A percentile compares a stretch with the other conserved stretches of the same genome.
phyloP scores from a whole-genome alignment of 129 eudicot genomes.

The Chrysanthemum seticuspe region DNA sequence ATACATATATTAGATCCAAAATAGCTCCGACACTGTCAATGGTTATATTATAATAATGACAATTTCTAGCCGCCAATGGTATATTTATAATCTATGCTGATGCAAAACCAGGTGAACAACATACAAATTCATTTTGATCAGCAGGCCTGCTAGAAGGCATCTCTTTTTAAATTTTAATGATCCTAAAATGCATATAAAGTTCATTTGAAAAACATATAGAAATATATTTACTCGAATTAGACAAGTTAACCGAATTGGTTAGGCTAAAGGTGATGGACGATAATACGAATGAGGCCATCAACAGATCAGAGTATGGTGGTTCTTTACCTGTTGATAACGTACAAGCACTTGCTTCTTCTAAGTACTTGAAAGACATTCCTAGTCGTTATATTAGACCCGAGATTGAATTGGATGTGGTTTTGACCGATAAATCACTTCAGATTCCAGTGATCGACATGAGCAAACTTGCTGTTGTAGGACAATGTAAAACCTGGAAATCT shows the following conservation, averaged over 20 bases:
- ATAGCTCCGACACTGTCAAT: no score
- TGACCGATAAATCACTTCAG: slow-evolving; percentile 35
- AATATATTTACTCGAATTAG: no score
- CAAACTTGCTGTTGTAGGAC: slow-evolving; percentile 24
- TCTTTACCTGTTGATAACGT: slow-evolving; percentile 56
- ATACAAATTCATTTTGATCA: not conserved
- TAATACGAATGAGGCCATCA: not conserved
- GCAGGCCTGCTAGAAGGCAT: not conserved
- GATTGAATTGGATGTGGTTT: slow-evolving; percentile 26
- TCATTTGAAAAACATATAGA: no score
- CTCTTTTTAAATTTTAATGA: not conserved
- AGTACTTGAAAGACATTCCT: slow-evolving; percentile 41
- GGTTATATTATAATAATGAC: not conserved
- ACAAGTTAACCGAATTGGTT: not conserved
- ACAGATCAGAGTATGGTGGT: slow-evolving; percentile 42
- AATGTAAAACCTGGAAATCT: no score
- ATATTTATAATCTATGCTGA: not conserved
- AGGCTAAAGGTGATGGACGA: slow-evolving; percentile 16
- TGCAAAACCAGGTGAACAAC: not conserved
- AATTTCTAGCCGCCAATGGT: not conserved
- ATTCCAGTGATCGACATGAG: slow-evolving; percentile 53
- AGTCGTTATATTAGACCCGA: slow-evolving; percentile 50
- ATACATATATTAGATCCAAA: no score
- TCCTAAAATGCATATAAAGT: no score
- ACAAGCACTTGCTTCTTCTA: slow-evolving; percentile 50